phyloP scores from a whole-genome alignment of 2,329 filamentous ascomycete genomes.

The Pseudonectria buxi region DNA sequence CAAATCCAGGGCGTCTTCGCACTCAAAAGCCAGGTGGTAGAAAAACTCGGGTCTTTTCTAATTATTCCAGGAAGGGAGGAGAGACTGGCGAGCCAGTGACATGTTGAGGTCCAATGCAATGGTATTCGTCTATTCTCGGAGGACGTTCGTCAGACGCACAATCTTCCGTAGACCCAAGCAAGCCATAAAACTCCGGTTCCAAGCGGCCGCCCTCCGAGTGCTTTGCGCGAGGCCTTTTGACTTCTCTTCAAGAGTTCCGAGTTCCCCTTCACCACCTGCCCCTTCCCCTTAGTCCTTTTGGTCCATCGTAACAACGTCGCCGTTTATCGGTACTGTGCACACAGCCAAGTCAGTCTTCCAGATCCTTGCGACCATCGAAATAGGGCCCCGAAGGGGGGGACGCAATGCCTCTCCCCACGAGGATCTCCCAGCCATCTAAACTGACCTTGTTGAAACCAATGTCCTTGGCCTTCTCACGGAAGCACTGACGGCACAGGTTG shows the following conservation, averaged over 20 bases:
- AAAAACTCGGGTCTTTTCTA: too few relatives aligned
- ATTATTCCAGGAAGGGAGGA: neutral
- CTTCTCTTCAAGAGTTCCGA: slow-evolving; percentile 20
- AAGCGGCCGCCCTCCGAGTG: slow-evolving; percentile 37
- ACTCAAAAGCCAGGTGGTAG: neutral
- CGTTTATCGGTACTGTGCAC: slow-evolving; percentile 33
- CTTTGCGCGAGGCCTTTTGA: slow-evolving; percentile 29
- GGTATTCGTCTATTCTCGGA: slow-evolving; percentile 38
- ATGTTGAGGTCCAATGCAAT: slow-evolving; percentile 30
- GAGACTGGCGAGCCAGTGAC: slow-evolving; percentile 1
- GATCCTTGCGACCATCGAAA: neutral
- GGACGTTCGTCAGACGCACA: slow-evolving; percentile 36
- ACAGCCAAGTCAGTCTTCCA: slow-evolving; percentile 12
- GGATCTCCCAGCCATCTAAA: slow-evolving; percentile 3
- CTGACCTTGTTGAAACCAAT: slow-evolving; percentile 68
- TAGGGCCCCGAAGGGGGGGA: neutral
- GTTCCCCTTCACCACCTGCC: slow-evolving; percentile 13
- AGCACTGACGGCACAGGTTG: slow-evolving; percentile 78
- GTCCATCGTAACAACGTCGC: slow-evolving; percentile 6
- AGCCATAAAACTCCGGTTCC: slow-evolving; percentile 40
- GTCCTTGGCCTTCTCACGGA: slow-evolving; percentile 66
- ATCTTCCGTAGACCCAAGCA: slow-evolving; percentile 38
- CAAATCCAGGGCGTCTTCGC: too few relatives aligned
- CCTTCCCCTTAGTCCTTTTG: slow-evolving; percentile 4
- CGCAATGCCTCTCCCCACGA: neutral